phyloP scores from a whole-genome alignment of 1,284 basidiomycete species.

The Apiotrichum porosum region DNA sequence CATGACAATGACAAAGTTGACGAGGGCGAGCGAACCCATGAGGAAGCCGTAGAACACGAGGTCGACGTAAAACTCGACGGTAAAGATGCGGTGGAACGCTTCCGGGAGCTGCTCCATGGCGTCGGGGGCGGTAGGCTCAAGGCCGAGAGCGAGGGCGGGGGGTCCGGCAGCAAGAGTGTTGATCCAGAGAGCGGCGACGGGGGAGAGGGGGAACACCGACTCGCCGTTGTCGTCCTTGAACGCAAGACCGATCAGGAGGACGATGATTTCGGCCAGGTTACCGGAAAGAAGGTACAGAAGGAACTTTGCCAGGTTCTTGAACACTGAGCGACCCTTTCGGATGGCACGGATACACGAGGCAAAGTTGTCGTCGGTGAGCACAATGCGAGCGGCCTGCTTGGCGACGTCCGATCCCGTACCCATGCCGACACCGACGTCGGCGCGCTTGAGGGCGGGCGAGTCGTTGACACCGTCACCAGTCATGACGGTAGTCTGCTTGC shows the following conservation, averaged over 20 bases:
- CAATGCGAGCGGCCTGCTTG: conserved; percentile 58
- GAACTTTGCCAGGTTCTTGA: conserved; percentile 51
- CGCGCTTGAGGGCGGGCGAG: conserved; percentile 55
- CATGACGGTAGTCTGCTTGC: conserved; percentile 49
- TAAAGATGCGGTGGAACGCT: conserved; percentile 55
- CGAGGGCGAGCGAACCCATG: conserved; percentile 58
- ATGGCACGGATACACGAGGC: conserved; percentile 64
- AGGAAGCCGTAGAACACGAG: conserved; percentile 61
- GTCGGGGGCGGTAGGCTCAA: conserved; percentile 57
- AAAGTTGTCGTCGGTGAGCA: conserved; percentile 68
- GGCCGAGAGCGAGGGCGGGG: conserved; percentile 59
- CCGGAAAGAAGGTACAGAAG: conserved; percentile 54
- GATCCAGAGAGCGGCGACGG: conserved; percentile 63
- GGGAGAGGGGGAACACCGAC: conserved; percentile 64
- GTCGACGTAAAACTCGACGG: conserved; percentile 55
- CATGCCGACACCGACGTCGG: conserved; percentile 66
- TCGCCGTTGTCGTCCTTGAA: conserved; percentile 58
- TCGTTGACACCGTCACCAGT: conserved; percentile 59
- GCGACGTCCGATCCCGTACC: conserved; percentile 68
- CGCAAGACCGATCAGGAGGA: conserved; percentile 61
- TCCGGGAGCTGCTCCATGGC: conserved; percentile 59
- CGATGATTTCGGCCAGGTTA: conserved; percentile 60
- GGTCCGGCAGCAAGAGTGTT: conserved; percentile 54
- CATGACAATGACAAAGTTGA: conserved; percentile 57
- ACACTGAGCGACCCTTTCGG: conserved; percentile 58